A percentile compares a stretch with the other conserved stretches of the same genome.
Evolutionary conservation across 768 basidiomycete genomes (phyloP).

Genomic region (Porphyrellus cyaneotinctus): DNA sequence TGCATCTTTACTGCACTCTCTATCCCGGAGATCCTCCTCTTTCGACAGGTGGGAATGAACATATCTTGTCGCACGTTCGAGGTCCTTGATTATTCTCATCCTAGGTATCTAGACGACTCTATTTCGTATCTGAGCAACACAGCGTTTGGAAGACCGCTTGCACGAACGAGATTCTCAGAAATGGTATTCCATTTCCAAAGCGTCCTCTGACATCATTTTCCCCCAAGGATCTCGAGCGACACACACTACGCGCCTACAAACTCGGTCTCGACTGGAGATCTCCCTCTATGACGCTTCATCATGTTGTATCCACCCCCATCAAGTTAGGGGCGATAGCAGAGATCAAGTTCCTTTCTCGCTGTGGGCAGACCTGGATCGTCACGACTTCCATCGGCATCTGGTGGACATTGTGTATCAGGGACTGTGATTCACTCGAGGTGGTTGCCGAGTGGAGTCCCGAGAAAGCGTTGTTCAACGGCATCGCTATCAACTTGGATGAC

Average conservation of each 20-base stretch:
- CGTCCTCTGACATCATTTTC: slow-evolving; percentile 35
- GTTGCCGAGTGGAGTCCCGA: slow-evolving; percentile 51
- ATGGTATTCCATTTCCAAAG: slow-evolving; percentile 50
- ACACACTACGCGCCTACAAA: slow-evolving; percentile 40
- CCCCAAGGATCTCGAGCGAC: slow-evolving; percentile 41
- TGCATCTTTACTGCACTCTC: slow-evolving; percentile 32
- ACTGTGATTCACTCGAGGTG: slow-evolving; percentile 29
- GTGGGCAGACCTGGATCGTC: slow-evolving; percentile 42
- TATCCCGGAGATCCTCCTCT: slow-evolving; percentile 39
- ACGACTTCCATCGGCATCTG: slow-evolving; percentile 59
- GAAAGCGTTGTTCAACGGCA: slow-evolving; percentile 49
- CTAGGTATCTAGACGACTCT: slow-evolving; percentile 51
- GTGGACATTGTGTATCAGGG: slow-evolving; percentile 56
- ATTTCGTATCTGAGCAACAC: slow-evolving; percentile 41
- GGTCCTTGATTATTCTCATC: not conserved
- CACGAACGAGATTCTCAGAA: slow-evolving; percentile 38
- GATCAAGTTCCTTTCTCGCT: slow-evolving; percentile 50
- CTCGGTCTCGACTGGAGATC: slow-evolving; percentile 51
- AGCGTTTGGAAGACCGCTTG: slow-evolving; percentile 57
- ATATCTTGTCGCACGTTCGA: not conserved
- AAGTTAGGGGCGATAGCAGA: slow-evolving; percentile 46
- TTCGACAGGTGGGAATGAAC: slow-evolving; percentile 39
- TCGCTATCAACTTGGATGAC: slow-evolving; percentile 47
- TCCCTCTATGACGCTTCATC: slow-evolving; percentile 12
- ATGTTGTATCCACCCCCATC: slow-evolving; percentile 20